phyloP scores from a whole-genome alignment of 306 rosid species.

The Sphenostylis stenocarpa region DNA sequence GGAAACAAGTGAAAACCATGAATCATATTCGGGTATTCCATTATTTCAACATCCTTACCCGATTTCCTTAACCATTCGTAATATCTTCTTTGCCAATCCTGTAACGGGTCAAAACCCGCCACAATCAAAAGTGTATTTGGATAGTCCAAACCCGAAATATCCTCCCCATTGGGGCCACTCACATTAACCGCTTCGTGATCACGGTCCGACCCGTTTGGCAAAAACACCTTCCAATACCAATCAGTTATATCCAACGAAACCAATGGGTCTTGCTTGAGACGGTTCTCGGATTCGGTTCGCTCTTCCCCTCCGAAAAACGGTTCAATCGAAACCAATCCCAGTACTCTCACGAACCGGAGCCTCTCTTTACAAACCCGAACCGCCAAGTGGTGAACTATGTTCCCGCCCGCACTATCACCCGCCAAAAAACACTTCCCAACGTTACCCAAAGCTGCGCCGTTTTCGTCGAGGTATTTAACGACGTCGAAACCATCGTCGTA shows the following conservation, averaged over 20 bases:
- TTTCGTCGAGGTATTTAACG: constrained; percentile 43
- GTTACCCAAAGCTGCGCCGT: constrained; percentile 28
- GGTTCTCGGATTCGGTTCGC: constrained; percentile 58
- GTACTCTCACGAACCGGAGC: not conserved
- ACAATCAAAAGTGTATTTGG: constrained; percentile 62
- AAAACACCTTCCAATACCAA: constrained; percentile 58
- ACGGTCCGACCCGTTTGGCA: constrained; percentile 48
- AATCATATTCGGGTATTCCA: constrained; percentile 56
- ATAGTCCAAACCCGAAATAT: constrained; percentile 48
- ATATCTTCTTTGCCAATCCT: constrained; percentile 66
- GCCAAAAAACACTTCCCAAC: constrained; percentile 50
- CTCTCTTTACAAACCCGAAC: constrained; percentile 30
- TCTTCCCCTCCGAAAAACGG: constrained; percentile 86
- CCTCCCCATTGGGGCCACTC: constrained; percentile 55
- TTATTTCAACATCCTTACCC: constrained; percentile 48
- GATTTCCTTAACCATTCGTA: constrained; percentile 59
- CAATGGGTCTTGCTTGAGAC: constrained; percentile 37
- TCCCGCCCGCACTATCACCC: constrained; percentile 86
- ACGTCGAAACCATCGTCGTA: constrained; percentile 73
- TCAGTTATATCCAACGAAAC: constrained; percentile 43
- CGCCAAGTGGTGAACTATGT: constrained; percentile 68
- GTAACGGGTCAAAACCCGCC: constrained; percentile 68
- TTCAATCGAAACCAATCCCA: constrained; percentile 64
- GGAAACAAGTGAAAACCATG: constrained; percentile 62
- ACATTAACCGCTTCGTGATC: constrained; percentile 57